phyloP scores from a whole-genome alignment of 306 rosid genomes.

The Alnus rubra region DNA sequence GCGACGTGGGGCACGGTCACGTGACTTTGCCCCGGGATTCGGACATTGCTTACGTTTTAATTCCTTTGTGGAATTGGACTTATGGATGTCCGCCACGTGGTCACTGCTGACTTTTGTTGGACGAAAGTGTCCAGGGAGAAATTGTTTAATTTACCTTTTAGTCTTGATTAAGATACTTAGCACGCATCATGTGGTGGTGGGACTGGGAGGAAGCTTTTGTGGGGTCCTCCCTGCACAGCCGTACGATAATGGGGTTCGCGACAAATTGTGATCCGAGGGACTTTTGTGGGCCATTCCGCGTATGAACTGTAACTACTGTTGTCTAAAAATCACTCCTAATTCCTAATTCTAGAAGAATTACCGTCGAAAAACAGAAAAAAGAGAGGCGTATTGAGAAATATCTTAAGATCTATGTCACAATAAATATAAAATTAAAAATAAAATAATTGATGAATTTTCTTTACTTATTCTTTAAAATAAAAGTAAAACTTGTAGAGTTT shows the following conservation, averaged over 20 bases:
- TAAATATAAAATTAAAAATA: too few relatives aligned
- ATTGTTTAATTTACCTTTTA: background rate
- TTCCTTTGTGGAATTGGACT: background rate
- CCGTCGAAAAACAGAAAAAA: background rate
- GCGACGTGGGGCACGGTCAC: slow-evolving; percentile 49
- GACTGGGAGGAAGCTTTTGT: slow-evolving; percentile 11
- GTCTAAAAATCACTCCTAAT: slow-evolving; percentile 39
- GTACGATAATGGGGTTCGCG: slow-evolving; percentile 29
- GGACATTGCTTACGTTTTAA: slow-evolving; percentile 8
- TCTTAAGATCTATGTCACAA: too few relatives aligned
- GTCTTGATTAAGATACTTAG: slow-evolving; percentile 3
- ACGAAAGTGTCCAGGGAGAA: background rate
- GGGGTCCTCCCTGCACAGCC: slow-evolving; percentile 9
- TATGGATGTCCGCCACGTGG: slow-evolving; percentile 34
- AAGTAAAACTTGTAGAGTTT: too few relatives aligned
- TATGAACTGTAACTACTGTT: background rate
- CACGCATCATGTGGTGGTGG: slow-evolving; percentile 33
- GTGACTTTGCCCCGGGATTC: slow-evolving; percentile 48
- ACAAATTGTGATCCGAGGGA: slow-evolving; percentile 32
- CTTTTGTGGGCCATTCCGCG: slow-evolving; percentile 37
- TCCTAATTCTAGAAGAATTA: slow-evolving; percentile 19
- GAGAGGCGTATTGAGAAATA: too few relatives aligned
- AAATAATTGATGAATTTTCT: too few relatives aligned
- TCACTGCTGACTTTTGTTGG: slow-evolving; percentile 8
- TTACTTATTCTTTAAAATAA: too few relatives aligned